Evolutionary conservation across 352 stramenopile species (phyloP), one percentile per base, ranked within the genome.

Genomic region (Phytophthora rubi): DNA sequence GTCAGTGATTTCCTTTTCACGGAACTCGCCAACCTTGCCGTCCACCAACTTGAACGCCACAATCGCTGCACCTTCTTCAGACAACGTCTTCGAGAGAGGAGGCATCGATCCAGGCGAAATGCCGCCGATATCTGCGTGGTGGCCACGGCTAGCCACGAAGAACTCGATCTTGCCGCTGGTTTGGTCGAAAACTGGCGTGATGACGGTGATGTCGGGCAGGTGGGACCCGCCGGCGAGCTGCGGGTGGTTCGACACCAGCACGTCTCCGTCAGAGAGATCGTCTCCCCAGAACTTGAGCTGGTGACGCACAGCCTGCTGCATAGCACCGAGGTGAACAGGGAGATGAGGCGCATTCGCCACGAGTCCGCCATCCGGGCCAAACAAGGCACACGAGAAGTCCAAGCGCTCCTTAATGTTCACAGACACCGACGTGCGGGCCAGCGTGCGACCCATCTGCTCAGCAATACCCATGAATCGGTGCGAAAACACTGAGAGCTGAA

Each of bases 351-450:
- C 98, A 78, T 99, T 99, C 0, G 98, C 98, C 9, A 99, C 97
- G n/a, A 99, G 82, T n/a, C 97, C 97, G 51, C 98, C 98, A 48
- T 99, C 89, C 7, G 93, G 91, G 26, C 97, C 98, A 79, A 99
- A 99, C 15, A 99, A 81, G 21, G 98, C 98, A 62, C 98, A 99
- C 2, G 94, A 99, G 75, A 99, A 99, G 70, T 99, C 98, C 9
- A 99, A 83, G 13, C 98, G 87, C 76, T 99, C 98, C 77, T 99
- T 99, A 76, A 99, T 99, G 73, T 99, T 99, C 54, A 99, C 98
- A 28, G 94, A 99, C 59, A 99, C 94, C 0, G 91, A 98, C 3
- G 97, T 99, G 15, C 97, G 85, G 59, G 98, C 95, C 30, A 99
- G 77, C 10, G 97, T 99, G 56, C 97, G 88, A 13, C 98, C 98